Evolutionary conservation across 2,329 filamentous ascomycete species (phyloP).

Genomic region (Penicillium decumbens): DNA sequence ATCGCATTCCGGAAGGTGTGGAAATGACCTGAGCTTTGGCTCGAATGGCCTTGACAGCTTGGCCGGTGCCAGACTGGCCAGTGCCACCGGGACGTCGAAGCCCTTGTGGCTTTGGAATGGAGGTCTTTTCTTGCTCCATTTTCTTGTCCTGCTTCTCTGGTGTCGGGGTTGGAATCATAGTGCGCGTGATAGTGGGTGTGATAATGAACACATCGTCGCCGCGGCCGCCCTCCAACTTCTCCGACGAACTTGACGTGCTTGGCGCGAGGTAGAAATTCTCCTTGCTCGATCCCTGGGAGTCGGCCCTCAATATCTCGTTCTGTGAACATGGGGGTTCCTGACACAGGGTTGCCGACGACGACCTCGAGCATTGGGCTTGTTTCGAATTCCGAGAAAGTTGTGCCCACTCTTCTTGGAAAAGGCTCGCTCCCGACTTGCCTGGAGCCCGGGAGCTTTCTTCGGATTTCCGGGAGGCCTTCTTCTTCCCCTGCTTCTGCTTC

Average conservation of each 20-base stretch:
- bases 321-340: constrained; percentile 19
- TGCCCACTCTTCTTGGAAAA: constrained; percentile 27
- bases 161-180: constrained; percentile 31
- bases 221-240: constrained; percentile 11
- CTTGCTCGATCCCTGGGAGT: constrained; percentile 21
- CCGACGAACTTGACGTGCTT: constrained; percentile 12
- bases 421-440: constrained; percentile 13
- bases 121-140: constrained; percentile 20
- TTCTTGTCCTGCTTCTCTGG: neutral
- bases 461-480: constrained; percentile 7
- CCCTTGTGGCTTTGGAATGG: constrained; percentile 15
- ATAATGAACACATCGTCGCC: constrained; percentile 35
- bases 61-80: constrained; percentile 21
- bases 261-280: constrained; percentile 20
- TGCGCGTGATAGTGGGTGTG: constrained; percentile 43
- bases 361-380: constrained; percentile 33
- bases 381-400: constrained; percentile 35
- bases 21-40: constrained; percentile 25
- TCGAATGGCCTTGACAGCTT: constrained; percentile 27
- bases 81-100: constrained; percentile 19
- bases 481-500: constrained; percentile 19
- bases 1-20: constrained; percentile 26
- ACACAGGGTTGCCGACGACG: constrained; percentile 24
- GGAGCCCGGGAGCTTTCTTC: constrained; percentile 15
- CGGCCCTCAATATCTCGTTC: constrained; percentile 14